phyloP scores from a whole-genome alignment of 495 filamentous ascomycete species.

The Margaritispora aquatica region DNA sequence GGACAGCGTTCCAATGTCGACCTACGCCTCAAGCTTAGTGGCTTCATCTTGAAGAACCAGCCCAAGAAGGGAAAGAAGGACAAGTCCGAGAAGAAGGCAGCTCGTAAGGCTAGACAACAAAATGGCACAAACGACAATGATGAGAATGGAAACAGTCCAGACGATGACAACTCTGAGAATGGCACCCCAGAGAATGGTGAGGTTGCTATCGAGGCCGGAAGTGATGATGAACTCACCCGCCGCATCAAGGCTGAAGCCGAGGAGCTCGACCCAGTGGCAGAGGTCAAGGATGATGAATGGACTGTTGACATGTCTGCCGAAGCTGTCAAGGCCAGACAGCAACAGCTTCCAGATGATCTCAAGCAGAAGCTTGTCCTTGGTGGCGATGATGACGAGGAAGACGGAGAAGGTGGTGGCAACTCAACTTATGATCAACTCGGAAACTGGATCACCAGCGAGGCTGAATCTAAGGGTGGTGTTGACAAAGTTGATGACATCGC shows the following conservation, averaged over 20 bases:
- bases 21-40: constrained; percentile 88
- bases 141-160: constrained; percentile 53
- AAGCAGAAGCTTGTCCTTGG: constrained; percentile 83
- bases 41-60: constrained; percentile 94
- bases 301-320: constrained; percentile 91
- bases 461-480: constrained; percentile 63
- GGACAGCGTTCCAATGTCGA: constrained; percentile 89
- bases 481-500: constrained; percentile 75
- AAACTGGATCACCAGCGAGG: constrained; percentile 80
- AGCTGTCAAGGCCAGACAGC: constrained; percentile 88
- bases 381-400: constrained; percentile 77
- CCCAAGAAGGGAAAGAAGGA: constrained; percentile 90
- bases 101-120: constrained; percentile 73
- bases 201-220: constrained; percentile 64
- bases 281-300: constrained; percentile 84
- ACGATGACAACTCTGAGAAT: constrained; percentile 64
- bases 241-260: constrained; percentile 80
- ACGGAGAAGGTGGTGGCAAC: constrained; percentile 68
- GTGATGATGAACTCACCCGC: constrained; percentile 89
- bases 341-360: constrained; percentile 83
- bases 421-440: constrained; percentile 88
- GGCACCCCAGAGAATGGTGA: constrained; percentile 66
- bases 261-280: constrained; percentile 56
- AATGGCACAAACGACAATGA: constrained; percentile 50
- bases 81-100: constrained; percentile 85